Evolutionary conservation across 495 filamentous ascomycete species (phyloP), one percentile per base, ranked within the genome.

Genomic region (Penicillium fimorum): DNA sequence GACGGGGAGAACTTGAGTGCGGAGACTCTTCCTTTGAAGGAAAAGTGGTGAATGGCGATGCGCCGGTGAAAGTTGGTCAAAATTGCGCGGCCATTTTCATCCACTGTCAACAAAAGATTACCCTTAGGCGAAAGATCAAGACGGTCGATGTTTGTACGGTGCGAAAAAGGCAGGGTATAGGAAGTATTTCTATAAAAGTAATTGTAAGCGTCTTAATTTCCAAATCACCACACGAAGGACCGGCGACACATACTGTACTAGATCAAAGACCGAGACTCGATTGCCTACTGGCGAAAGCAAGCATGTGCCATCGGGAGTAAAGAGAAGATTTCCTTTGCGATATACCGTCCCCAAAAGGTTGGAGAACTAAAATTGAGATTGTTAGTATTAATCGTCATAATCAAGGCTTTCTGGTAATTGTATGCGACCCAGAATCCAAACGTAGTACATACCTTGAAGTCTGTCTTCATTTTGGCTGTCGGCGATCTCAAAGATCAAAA

Each of bases 221-320:
- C 11, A 29, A 54, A 17, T 25, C 11, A 35, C 45, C 18, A 12
- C 27, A 22, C 4, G 0, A n/a, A 20, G 13, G 13, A 37, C 15
- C 0, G 8, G 20, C 32, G 20, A 47, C 30, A 74, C 84, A 61
- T 82, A 96, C 92, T 97, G 91, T 55, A 96, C 87, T 18, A 98
- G 79, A 67, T 98, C 92, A 72, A 98, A 98, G 47, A 97, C 88
- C 2, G 94, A 89, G 48, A 98, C 90, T 66, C 90, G 79, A 76
- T 97, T 98, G 65, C 94, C 94, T 53, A 98, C 95, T 24, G 94
- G 94, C n/a, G 95, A 97, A 59, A 94, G 87, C 44, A 98, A 81
- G 73, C 90, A 92, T 61, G 89, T 93, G 61, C 94, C 94, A 84
- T 98, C 94, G 61, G 92, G 93, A 64, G 89, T 95, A 79, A 96